These are phyloP conservation scores for Thermothielavioides terrestris DNA, from an alignment of 495 filamentous ascomycete genomes.

Conservation along the genomic window DNA sequence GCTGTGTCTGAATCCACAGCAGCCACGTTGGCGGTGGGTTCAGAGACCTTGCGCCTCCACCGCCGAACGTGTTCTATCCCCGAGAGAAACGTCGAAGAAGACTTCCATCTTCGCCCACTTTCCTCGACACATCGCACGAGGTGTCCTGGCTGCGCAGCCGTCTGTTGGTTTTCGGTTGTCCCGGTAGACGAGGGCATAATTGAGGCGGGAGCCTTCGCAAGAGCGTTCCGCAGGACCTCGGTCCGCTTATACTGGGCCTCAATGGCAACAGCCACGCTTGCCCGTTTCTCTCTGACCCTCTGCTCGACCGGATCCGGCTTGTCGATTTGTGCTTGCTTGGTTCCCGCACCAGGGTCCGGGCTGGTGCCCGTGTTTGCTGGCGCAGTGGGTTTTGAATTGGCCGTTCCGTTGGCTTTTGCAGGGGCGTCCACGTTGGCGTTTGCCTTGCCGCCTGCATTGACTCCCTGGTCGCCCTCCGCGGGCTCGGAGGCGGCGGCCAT, in stretches of 20 bases:
- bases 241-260: slow-evolving; percentile 15
- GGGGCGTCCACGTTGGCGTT: no score
- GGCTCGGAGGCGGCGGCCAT: neutral
- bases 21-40: neutral
- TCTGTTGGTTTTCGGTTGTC: neutral
- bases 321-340: no score
- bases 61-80: neutral
- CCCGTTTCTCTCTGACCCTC: slow-evolving; percentile 12
- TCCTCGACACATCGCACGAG: neutral
- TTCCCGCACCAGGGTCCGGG: no score
- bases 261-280: slow-evolving; percentile 13
- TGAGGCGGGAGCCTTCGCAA: slow-evolving; percentile 5
- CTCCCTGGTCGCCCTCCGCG: neutral
- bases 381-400: no score
- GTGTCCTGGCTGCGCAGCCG: neutral
- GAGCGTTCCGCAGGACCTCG: slow-evolving; percentile 12
- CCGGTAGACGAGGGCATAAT: neutral
- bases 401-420: no score
- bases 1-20: no score
- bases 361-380: no score
- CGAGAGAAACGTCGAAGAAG: neutral
- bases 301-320: no score
- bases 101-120: neutral
- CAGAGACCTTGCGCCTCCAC: neutral
- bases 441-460: no score